Conservation (phyloP, 2,329 filamentous ascomycete species). For the Epichloe hybrida region DNA sequence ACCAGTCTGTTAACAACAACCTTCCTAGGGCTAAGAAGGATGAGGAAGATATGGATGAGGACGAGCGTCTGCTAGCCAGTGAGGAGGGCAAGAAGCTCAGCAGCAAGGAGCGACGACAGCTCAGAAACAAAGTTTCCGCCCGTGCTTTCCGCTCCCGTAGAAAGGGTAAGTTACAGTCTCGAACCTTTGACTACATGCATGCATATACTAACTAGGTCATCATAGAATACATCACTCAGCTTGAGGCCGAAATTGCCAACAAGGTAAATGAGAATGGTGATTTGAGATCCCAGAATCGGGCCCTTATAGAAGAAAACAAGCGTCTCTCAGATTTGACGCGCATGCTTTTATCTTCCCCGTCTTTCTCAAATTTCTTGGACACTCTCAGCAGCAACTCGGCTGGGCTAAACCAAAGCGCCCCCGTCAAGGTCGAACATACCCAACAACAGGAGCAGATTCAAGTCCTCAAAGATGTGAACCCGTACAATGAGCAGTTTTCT, state of each 20-base stretch:
- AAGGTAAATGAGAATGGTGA: constrained; percentile 77
- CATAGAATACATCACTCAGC: constrained; percentile 87
- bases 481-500: constrained; percentile 40
- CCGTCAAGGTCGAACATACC: constrained; percentile 24
- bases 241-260: constrained; percentile 75
- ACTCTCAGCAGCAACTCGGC: constrained; percentile 49
- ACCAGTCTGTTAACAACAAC: constrained; percentile 43
- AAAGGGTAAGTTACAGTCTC: constrained; percentile 58
- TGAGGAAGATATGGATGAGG: constrained; percentile 97
- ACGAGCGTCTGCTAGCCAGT: constrained; percentile 83
- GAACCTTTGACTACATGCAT: background rate
- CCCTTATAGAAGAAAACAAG: constrained; percentile 73
- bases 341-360: constrained; percentile 66
- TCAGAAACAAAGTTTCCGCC: constrained; percentile 98
- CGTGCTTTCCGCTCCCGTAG: constrained; percentile 94
- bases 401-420: constrained; percentile 23
- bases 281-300: constrained; percentile 66
- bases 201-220: background rate
- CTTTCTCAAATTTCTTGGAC: constrained; percentile 71
- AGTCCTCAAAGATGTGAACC: constrained; percentile 52
- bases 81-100: constrained; percentile 99
- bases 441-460: constrained; percentile 31
- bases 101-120: constrained; percentile 89
- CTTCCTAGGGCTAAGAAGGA: constrained; percentile 74
- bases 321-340: constrained; percentile 65